These are phyloP conservation scores for Talaromyces piceae DNA, from an alignment of 2,329 filamentous ascomycete genomes.

Conservation along the genomic window DNA sequence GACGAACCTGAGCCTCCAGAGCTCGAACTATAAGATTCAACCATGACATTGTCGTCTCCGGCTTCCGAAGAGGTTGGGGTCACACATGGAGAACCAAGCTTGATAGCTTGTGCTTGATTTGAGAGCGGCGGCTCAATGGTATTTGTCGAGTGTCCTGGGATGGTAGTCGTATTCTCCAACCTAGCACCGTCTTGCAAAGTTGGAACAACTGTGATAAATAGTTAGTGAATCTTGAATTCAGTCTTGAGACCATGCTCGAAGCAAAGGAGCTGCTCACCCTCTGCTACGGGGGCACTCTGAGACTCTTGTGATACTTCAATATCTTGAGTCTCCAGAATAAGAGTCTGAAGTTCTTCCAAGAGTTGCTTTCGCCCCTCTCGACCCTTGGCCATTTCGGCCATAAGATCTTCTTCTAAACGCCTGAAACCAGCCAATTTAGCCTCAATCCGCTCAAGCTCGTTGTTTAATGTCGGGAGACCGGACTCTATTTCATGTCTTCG, in stretches of 20 bases:
- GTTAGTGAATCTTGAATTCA: neutral
- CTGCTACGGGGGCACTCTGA: slow-evolving; percentile 10
- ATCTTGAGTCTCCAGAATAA: slow-evolving; percentile 43
- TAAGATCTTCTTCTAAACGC: slow-evolving; percentile 32
- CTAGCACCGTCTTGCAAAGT: neutral
- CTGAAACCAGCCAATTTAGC: slow-evolving; percentile 24
- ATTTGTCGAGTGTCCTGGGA: neutral
- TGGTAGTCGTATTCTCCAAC: neutral
- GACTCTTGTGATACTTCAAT: slow-evolving; percentile 35
- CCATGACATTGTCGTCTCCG: neutral
- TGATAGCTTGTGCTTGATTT: neutral
- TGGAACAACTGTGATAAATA: neutral
- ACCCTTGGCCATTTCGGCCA: slow-evolving; percentile 41
- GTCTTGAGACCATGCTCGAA: neutral
- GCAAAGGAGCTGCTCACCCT: slow-evolving; percentile 11
- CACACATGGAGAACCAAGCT: neutral
- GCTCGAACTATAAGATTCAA: slow-evolving; percentile 11
- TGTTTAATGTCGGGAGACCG: slow-evolving; percentile 39
- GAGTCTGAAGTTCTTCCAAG: slow-evolving; percentile 41
- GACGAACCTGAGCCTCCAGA: slow-evolving; percentile 23
- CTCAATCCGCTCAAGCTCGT: slow-evolving; percentile 35
- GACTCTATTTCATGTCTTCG: slow-evolving; percentile 44
- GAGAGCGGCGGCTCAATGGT: neutral
- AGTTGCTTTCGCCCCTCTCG: slow-evolving; percentile 37
- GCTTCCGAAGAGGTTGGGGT: neutral